Conservation (phyloP, 257 asterid species). For the Verbena officinalis region DNA sequence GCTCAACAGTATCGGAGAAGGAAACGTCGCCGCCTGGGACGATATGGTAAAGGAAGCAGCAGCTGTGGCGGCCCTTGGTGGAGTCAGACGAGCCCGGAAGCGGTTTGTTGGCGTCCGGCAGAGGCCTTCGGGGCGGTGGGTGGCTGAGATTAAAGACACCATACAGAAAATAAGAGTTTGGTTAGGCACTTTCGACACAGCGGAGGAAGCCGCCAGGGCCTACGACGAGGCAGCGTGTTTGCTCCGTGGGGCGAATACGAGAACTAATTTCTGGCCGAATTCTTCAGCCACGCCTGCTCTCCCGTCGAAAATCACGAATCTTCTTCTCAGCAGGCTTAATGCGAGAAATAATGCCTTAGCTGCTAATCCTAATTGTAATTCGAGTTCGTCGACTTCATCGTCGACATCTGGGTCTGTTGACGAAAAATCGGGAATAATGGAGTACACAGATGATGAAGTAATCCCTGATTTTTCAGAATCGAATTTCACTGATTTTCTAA, state of each 20-base stretch:
- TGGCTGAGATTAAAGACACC: slow-evolving; percentile 82
- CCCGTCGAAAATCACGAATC: slow-evolving; percentile 72
- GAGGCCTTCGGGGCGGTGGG: slow-evolving; percentile 86
- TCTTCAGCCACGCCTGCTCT: slow-evolving; percentile 57
- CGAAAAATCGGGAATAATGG: slow-evolving; percentile 21
- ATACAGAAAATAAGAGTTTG: slow-evolving; percentile 79
- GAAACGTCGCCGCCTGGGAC: slow-evolving; percentile 38
- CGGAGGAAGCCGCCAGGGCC: slow-evolving; percentile 82
- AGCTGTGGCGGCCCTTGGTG: slow-evolving; percentile 46
- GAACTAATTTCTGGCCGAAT: slow-evolving; percentile 64
- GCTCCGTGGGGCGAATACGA: slow-evolving; percentile 84
- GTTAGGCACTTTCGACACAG: slow-evolving; percentile 82
- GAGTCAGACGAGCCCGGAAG: slow-evolving; percentile 52
- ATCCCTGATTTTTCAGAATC: slow-evolving; percentile 45
- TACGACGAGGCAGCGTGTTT: slow-evolving; percentile 85
- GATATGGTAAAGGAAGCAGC: slow-evolving; percentile 63
- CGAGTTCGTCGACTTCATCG: neutral
- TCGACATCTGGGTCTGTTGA: slow-evolving; percentile 18
- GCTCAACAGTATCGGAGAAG: slow-evolving; percentile 22
- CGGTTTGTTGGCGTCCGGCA: slow-evolving; percentile 79
- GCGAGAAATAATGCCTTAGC: slow-evolving; percentile 57
- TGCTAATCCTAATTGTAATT: slow-evolving; percentile 5
- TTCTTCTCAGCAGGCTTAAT: slow-evolving; percentile 65
- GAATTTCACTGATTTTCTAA: slow-evolving; percentile 59
- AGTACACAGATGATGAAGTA: slow-evolving; percentile 20